Base-by-base conservation (phyloP, 139 green algal species). In the Coelastrella sp. region DNA sequence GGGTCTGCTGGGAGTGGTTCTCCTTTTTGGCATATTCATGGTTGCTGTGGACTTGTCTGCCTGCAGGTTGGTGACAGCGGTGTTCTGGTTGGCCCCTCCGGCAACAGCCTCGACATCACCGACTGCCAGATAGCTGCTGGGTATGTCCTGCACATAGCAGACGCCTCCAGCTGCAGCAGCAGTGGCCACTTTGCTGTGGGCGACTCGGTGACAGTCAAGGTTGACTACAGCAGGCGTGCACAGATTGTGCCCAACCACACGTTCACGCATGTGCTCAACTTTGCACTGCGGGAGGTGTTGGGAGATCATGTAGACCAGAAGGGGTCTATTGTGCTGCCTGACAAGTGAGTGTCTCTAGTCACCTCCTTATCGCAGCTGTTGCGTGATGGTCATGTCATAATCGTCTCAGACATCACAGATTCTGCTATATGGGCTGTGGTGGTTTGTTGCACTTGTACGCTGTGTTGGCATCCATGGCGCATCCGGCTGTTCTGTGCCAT, bases 201-300 rank as follows among this genome's bases (percentile, higher is more conserved):
- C 49, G 95, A 97, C 79, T 78, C 72, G 14, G 95, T 98, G 15
- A 95, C 89, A 17, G 86, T 91, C 14, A 88, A 82, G 15, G 96
- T 99, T 8, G 98, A 99, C 92, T 96, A 97, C 79, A 88, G 82
- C 4, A 95, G 98, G 1, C 94, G 98, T n/a, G 65, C 61, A 9
- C 92, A 93, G 56, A 98, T 99, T 75, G 91, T 94, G 85, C 97
- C 98, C 61, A 99, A 99, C 93, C 98, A 99, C 96, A 99, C 98
- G 60, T 97, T 97, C 91, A 99, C 98, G 8, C 98, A 99, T 94
- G 94, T 99, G 12, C 95, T 99, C 78, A 99, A 99, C 95, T 97
- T 94, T 79, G 98, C 96, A 19, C 94, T 99, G 83, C 91, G 95
- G 60, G 73, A 96, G 76, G 93, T 97, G 85, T 94, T 99, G 81